A percentile compares a stretch with the other conserved stretches of the same genome.
These are phyloP conservation scores for Spinacia oleracea DNA, from an alignment of 179 eudicot genomes.

Conservation along the genomic window DNA sequence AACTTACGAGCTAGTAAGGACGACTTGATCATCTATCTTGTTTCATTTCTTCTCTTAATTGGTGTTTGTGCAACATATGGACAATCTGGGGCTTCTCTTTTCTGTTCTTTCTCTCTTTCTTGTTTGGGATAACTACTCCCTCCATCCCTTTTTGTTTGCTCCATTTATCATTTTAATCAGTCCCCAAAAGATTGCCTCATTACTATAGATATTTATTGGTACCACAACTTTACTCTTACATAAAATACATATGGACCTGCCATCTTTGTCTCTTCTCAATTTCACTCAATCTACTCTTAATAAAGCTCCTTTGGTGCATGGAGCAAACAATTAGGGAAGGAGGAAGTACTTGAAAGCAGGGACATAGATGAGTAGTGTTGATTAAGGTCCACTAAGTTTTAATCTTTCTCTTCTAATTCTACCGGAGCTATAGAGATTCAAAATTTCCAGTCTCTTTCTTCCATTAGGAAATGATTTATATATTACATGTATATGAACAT, in stretches of 20 bases:
- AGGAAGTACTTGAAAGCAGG: background rate
- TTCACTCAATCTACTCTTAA: too few relatives aligned
- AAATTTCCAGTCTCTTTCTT: background rate
- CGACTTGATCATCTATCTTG: background rate
- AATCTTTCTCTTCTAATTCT: background rate
- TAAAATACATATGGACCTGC: too few relatives aligned
- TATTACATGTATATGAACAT: background rate
- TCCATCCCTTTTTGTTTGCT: too few relatives aligned
- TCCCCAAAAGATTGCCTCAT: too few relatives aligned
- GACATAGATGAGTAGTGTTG: background rate
- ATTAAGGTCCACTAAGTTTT: background rate
- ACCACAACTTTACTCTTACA: too few relatives aligned
- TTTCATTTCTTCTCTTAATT: background rate
- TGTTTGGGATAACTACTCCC: background rate
- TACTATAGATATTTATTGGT: too few relatives aligned
- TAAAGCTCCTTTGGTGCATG: too few relatives aligned
- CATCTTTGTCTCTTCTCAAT: too few relatives aligned
- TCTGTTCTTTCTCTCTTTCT: background rate
- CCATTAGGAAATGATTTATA: background rate
- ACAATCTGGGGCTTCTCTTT: background rate
- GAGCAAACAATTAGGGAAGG: too few relatives aligned
- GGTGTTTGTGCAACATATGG: background rate
- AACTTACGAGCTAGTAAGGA: background rate
- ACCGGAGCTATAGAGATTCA: background rate
- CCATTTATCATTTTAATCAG: too few relatives aligned